Conservation (phyloP, 2,329 filamentous ascomycete species). For the Bipolaris cookei region DNA sequence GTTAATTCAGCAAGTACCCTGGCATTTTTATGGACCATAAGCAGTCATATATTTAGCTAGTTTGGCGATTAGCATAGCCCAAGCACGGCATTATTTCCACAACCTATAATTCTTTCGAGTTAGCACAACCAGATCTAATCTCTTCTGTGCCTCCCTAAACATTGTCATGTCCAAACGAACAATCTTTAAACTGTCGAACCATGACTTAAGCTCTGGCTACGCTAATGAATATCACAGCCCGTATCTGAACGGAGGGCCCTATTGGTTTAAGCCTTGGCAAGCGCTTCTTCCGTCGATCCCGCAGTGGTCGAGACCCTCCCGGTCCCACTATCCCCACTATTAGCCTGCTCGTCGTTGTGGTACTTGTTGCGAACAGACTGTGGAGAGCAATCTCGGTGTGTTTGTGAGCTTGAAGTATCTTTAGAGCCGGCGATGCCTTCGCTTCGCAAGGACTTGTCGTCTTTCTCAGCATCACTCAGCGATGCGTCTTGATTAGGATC, state of each 20-base stretch:
- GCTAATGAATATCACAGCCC: constrained; percentile 8
- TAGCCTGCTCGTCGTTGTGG: constrained; percentile 3
- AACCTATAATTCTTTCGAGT: neutral
- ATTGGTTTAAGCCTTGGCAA: constrained; percentile 20
- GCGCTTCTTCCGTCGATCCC: constrained; percentile 11
- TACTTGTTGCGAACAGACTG: constrained; percentile 12
- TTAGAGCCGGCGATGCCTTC: neutral
- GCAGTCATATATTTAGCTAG: neutral
- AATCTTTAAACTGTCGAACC: neutral
- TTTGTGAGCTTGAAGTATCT: neutral
- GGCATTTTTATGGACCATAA: neutral
- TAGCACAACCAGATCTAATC: neutral
- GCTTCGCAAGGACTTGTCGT: constrained; percentile 11
- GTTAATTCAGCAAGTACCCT: neutral
- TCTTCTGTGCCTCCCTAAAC: neutral
- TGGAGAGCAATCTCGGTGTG: constrained; percentile 4
- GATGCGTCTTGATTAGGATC: neutral
- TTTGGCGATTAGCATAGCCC: neutral
- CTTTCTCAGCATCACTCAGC: constrained; percentile 6
- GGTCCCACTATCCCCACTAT: neutral
- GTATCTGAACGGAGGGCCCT: constrained; percentile 16
- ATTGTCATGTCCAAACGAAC: neutral
- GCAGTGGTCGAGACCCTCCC: constrained; percentile 1
- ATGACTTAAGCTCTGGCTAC: neutral
- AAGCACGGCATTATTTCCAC: neutral